These are phyloP conservation scores for Hanseniaspora hatyaiensis DNA, from an alignment of 805 yeast genomes.

Conservation along the genomic window DNA sequence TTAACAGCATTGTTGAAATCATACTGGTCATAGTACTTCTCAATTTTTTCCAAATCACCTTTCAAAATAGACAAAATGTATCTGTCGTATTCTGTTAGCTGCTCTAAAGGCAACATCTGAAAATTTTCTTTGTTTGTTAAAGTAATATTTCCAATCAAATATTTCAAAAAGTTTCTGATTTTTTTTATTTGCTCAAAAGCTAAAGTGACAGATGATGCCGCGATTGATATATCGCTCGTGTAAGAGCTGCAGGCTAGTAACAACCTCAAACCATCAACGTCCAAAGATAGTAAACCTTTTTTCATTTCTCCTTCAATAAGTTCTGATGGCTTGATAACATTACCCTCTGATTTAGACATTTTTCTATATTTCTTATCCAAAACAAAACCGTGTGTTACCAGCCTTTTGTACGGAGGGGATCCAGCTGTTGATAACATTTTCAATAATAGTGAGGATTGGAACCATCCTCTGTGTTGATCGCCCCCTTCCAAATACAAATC, in stretches of 20 bases:
- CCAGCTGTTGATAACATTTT: conserved; percentile 36
- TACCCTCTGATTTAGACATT: conserved; percentile 91
- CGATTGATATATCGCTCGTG: conserved; percentile 65
- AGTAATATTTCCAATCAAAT: conserved; percentile 55
- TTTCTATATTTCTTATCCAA: conserved; percentile 75
- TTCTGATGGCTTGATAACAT: conserved; percentile 57
- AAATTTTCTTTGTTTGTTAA: conserved; percentile 35
- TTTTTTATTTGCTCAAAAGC: conserved; percentile 75
- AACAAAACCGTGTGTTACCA: conserved; percentile 89
- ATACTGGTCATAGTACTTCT: conserved; percentile 40
- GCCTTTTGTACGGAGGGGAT: conserved; percentile 54
- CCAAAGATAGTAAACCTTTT: conserved; percentile 48
- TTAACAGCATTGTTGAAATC: conserved; percentile 64
- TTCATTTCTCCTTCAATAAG: conserved; percentile 51
- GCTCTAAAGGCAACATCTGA: conserved; percentile 31
- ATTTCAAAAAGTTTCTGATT: conserved; percentile 68
- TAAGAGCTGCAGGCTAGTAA: conserved; percentile 87
- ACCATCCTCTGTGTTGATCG: conserved; percentile 99
- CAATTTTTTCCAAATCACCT: conserved; percentile 23
- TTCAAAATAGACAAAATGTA: conserved; percentile 46
- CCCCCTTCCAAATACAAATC: conserved; percentile 90
- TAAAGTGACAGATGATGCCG: conserved; percentile 58
- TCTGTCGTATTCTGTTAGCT: conserved; percentile 44
- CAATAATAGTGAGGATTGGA: conserved; percentile 82
- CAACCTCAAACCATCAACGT: conserved; percentile 81